A percentile compares a stretch with the other conserved stretches of the same genome.
These are phyloP conservation scores for Prosopis cineraria DNA, from an alignment of 306 rosid genomes.

Conservation along the genomic window DNA sequence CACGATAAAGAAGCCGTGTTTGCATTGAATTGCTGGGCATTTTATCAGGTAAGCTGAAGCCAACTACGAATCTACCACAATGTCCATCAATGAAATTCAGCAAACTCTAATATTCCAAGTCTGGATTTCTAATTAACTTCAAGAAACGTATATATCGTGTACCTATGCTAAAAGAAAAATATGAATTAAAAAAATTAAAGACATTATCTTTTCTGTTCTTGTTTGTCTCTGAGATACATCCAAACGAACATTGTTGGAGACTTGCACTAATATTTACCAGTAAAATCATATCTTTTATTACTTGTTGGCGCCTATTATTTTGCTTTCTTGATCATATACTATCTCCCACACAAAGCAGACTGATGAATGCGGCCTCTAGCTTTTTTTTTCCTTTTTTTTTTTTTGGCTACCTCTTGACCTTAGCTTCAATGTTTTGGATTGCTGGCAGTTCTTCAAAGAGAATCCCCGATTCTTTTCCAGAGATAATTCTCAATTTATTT, in stretches of 20 bases:
- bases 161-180: no score
- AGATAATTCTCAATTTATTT: background rate
- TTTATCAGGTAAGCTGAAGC: conserved; percentile 22
- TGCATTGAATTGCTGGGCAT: conserved; percentile 20
- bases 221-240: no score
- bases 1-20: conserved; percentile 23
- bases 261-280: no score
- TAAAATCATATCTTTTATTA: no score
- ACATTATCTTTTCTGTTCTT: no score
- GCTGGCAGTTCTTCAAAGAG: background rate
- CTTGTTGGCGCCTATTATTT: no score
- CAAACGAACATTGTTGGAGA: no score
- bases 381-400: background rate
- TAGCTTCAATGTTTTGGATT: background rate
- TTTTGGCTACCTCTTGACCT: background rate
- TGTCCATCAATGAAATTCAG: background rate
- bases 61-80: background rate
- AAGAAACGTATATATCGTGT: background rate
- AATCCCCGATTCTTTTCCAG: background rate
- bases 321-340: background rate
- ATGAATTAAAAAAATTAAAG: no score
- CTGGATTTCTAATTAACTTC: background rate
- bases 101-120: background rate
- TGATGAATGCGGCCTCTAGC: background rate
- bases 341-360: background rate